Conservation (phyloP, 306 rosid genomes). For the Vigna mungo region DNA sequence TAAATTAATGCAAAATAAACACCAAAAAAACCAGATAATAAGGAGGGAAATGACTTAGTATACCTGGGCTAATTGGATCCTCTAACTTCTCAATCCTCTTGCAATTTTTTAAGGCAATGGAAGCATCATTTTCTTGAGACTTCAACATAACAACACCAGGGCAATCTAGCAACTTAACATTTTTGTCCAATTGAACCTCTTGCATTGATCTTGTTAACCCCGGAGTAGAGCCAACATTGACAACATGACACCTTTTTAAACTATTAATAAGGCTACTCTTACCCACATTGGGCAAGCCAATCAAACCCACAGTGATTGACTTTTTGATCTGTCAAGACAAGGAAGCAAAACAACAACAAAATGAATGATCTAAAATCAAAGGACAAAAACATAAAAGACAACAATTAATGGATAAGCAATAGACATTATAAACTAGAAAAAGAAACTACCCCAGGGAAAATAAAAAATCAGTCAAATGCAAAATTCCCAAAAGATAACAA, state of each 20-base stretch:
- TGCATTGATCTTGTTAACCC: conserved; percentile 92
- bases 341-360: conserved; percentile 29
- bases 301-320: conserved; percentile 89
- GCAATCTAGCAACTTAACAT: conserved; percentile 88
- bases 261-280: conserved; percentile 97
- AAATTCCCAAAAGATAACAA: conserved; percentile 21
- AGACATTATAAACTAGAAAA: background rate
- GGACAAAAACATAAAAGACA: background rate
- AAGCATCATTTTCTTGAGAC: conserved; percentile 65
- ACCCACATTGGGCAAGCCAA: conserved; percentile 97
- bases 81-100: conserved; percentile 90
- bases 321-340: conserved; percentile 76
- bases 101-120: conserved; percentile 83
- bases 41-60: background rate
- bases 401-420: conserved; percentile 16
- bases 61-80: conserved; percentile 94
- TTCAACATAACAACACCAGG: conserved; percentile 96
- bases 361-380: conserved; percentile 20
- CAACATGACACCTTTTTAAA: conserved; percentile 76
- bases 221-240: conserved; percentile 88
- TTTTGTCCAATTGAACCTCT: conserved; percentile 90
- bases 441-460: background rate
- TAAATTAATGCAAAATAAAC: conserved; percentile 5
- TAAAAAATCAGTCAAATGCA: conserved; percentile 1
- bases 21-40: background rate